A percentile compares a stretch with the other conserved stretches of the same genome.
Conservation (phyloP, 148 eudicot species). For the Chenopodium formosanum region DNA sequence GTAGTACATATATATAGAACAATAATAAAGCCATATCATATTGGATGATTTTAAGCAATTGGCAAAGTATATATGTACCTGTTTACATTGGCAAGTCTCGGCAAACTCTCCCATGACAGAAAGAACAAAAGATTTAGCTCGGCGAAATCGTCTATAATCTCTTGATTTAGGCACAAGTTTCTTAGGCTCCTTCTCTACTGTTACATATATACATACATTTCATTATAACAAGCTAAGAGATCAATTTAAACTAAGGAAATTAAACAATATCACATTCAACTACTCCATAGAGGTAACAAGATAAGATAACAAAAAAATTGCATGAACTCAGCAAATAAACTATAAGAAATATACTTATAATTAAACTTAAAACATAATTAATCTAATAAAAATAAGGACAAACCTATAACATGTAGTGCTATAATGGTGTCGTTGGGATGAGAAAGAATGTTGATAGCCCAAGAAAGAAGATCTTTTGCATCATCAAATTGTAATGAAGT, state of each 20-base stretch:
- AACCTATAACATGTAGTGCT: conserved; percentile 74
- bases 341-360: not conserved
- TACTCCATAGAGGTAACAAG: conserved; percentile 21
- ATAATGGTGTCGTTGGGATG: conserved; percentile 67
- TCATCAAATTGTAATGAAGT: conserved; percentile 47
- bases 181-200: conserved; percentile 51
- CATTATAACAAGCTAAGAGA: not conserved
- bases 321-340: conserved; percentile 16
- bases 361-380: not conserved
- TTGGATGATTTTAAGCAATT: not conserved
- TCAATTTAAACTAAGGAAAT: not conserved
- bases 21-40: not conserved
- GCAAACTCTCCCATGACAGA: conserved; percentile 74
- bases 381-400: conserved; percentile 16
- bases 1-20: not conserved
- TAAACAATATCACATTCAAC: conserved; percentile 21
- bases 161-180: conserved; percentile 37
- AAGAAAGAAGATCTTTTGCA: conserved; percentile 53
- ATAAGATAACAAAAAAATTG: not conserved
- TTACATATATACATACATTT: not conserved
- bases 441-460: conserved; percentile 55
- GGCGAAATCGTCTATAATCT: conserved; percentile 47
- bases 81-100: conserved; percentile 49
- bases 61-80: conserved; percentile 35
- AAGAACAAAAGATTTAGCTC: conserved; percentile 66